Evolutionary conservation across 495 filamentous ascomycete species (phyloP), one percentile per base, ranked within the genome.

Genomic region (Rhizodiscina lignyota): DNA sequence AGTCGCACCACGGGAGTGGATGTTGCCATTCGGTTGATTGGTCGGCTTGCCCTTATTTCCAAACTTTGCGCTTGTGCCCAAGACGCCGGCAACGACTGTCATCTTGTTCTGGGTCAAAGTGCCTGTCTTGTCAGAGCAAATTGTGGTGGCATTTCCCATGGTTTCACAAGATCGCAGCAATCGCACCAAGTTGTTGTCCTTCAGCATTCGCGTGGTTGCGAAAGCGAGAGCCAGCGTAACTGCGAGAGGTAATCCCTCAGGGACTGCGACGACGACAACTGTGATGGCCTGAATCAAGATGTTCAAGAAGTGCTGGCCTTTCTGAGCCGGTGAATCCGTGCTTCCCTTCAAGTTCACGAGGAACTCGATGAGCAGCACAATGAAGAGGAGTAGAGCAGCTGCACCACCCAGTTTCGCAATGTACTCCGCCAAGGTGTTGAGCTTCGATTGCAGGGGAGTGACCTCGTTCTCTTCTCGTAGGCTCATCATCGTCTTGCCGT

Each of bases 141-240:
- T 82, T 1, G 83, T 87, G 0, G 86, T 93, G 3, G 87, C 87
- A 55, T 94, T 94, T 17, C 87, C 87, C 87, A 96, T 96, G n/a
- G 87, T 91, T 54, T 96, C 87, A 54, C 87, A 96, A 30, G 87
- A 86, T 46, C 83, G 77, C 26, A 96, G 63, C 37, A 87, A 69
- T 19, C 87, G 81, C 34, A 96, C 87, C 32, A 96, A 55, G 43
- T 94, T 94, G 57, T 93, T 87, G 47, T 94, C 87, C 53, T 81
- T 89, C 30, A 94, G 61, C 87, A 96, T 96, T 18, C 84, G 67
- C 16, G 77, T 94, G 1, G 87, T 96, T 15, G 87, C 87, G 55
- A 93, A 94, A 26, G 87, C 87, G 17, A 96, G 66, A 30, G 87
- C 87, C 32, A 96, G 63, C 1, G 87, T 96, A 10, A 96, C 87